Evolutionary conservation across 176 grass and related monocot genomes (phyloP), one percentile per base, ranked within the genome.

Genomic region (Eragrostis curvula): DNA sequence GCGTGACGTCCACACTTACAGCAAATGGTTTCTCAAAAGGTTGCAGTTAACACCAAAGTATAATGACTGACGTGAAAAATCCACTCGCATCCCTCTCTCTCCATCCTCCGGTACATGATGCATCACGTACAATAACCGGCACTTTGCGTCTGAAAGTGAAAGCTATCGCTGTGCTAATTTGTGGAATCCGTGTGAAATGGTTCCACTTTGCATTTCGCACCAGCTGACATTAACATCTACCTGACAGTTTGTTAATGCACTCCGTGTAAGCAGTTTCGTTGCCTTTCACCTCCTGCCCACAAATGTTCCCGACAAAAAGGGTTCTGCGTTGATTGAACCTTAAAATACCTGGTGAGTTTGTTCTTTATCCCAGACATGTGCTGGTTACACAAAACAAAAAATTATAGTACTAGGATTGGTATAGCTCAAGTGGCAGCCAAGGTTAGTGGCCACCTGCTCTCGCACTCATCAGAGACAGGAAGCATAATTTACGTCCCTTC

Each of bases 401-500:
- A 0, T 69, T 53, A 21, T 11, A 49, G 73, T 52, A 68, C 62
- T 79, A 52, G 63, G 63, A 80, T 72, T 21, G 71, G 47, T 71
- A 70, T 71, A n/a, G 57, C 29, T 73, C 36, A 42, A 67, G 7
- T 82, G 23, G 66, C 46, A 23, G 46, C 15, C 49, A 61, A 50
- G 67, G 73, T 59, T 71, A 68, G 46, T 86, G 66, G 58, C 58
- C 56, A 82, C 57, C 58, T 24, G 56, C 27, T 47, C 69, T 46
- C 21, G 66, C 78, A 90, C 83, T 77, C 17, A 12, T 12, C 41
- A 77, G 79, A 57, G 73, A 86, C 79, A 86, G 23, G 23, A 23
- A 77, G 73, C 58, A 90, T 83, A 72, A 52, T 73, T 32, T 79
- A 74, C 84, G 83, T 71, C 42, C 49, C 28, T 45, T 65, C 43